Conservation (phyloP, 192 early-diverging fungal species). For the Phlyctochytrium arcticum region DNA sequence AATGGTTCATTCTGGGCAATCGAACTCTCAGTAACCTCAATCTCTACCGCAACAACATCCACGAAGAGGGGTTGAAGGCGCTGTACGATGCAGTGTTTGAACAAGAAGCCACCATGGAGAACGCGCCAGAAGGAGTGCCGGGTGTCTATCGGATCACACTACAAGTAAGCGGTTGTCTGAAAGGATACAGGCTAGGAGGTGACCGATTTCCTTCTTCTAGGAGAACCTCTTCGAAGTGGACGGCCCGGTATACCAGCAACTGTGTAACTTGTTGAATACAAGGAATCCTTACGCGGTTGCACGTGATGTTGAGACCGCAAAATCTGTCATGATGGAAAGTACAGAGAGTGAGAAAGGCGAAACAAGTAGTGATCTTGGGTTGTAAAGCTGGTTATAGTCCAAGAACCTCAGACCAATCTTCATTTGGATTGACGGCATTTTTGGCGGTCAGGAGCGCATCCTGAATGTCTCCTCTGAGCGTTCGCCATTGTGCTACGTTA, state of each 20-base stretch:
- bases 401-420: too few species aligned
- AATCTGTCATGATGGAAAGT: neutral
- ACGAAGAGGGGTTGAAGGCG: constrained; percentile 33
- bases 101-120: constrained; percentile 41
- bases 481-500: too few species aligned
- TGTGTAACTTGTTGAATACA: constrained; percentile 21
- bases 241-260: constrained; percentile 4
- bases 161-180: neutral
- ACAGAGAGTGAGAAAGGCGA: neutral
- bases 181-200: neutral
- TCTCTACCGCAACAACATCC: constrained; percentile 36
- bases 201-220: neutral
- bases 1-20: constrained; percentile 50
- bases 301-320: neutral
- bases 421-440: too few species aligned
- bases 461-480: too few species aligned
- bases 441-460: too few species aligned
- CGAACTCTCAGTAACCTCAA: constrained; percentile 47
- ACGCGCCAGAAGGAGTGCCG: constrained; percentile 5
- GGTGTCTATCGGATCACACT: constrained; percentile 7
- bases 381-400: too few species aligned
- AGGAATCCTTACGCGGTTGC: constrained; percentile 35
- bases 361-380: neutral
- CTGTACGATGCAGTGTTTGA: constrained; percentile 41
- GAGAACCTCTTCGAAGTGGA: constrained; percentile 27